Evolutionary conservation across 2,329 filamentous ascomycete genomes (phyloP), one percentile per base, ranked within the genome.

Genomic region (Emergomyces africanus): DNA sequence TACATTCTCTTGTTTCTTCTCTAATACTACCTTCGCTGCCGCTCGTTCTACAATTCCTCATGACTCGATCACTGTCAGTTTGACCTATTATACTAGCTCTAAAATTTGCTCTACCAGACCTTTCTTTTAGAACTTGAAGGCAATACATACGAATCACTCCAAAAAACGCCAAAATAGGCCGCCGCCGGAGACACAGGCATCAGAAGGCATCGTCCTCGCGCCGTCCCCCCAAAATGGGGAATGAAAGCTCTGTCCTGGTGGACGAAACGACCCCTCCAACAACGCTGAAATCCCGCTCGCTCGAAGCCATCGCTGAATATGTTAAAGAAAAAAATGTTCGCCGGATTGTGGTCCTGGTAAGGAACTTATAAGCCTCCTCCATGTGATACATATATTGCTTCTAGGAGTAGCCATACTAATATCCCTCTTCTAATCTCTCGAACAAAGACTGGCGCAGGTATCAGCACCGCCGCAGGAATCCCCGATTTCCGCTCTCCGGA

Each of bases 401-500:
- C 28, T n/a, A 20, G 20, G 20, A 57, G 23, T 33, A 48, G 8
- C 28, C 41, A 39, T 33, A 25, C 33, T 23, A 42, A 53, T 33
- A 51, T 61, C 42, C 41, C 8, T 12, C n/a, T 4, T 6, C 12
- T 12, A 5, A 37, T n/a, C 2, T 15, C 33, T n/a, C n/a, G n/a
- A n/a, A 28, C 54, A 25, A 60, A 81, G 80, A 90, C 88, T 2
- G 92, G 92, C 60, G 91, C 92, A 14, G 92, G 92, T 54, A 95
- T 96, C 65, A 77, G 68, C 61, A 74, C 71, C 4, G 78, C 77
- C n/a, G 76, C 75, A 1, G 75, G 77, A 74, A 92, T 99, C 63
- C 94, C 94, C 62, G 94, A 99, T 74, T 99, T 97, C 72, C 83
- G 94, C 64, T 95, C 90, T 1, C 91, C 92, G 62, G 87, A 90